Evolutionary conservation across 805 yeast genomes (phyloP), one percentile per base, ranked within the genome.

Genomic region (Cyberlindnera saturnus): DNA sequence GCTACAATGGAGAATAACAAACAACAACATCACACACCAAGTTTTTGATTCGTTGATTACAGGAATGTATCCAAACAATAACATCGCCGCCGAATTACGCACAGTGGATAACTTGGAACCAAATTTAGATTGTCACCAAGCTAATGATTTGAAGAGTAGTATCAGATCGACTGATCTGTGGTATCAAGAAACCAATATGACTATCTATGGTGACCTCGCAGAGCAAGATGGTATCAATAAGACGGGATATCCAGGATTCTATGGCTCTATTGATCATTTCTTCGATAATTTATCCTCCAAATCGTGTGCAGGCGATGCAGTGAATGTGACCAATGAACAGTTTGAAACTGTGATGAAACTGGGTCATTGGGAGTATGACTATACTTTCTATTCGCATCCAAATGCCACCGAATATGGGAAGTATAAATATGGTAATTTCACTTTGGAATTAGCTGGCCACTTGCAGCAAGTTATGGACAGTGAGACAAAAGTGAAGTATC

Each of bases 291-390:
- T 68, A 43, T 65, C 68, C 13, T 60, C 66, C 32, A 64, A 70
- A 46, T 51, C 61, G 3, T 70, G 74, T 48, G 65, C 67, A 41
- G 62, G 61, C 23, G 62, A 68, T 29, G 57, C 65, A 7, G 63
- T 67, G 43, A 61, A 55, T 36, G 50, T 61, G 23, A 53, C 59
- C 34, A 35, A 41, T 30, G 57, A 55, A 6, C 60, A 60, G 38
- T 66, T 68, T 8, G 65, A 69, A 42, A 62, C 66, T 26, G 70
- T 70, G 11, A 66, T 67, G 57, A 62, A 67, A 40, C 50, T 65
- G 9, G 74, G 73, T 8, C 73, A 70, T 51, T 70, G 63, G 61
- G 75, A 70, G 48, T 70, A 64, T 56, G 69, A 69, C 50, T 70
- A 66, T 50, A 59, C 57, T 42, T 69, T 51, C 52, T 55, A 69